These are phyloP conservation scores for Paramyrothecium sp. DNA, from an alignment of 2,329 filamentous ascomycete genomes.

Conservation along the genomic window DNA sequence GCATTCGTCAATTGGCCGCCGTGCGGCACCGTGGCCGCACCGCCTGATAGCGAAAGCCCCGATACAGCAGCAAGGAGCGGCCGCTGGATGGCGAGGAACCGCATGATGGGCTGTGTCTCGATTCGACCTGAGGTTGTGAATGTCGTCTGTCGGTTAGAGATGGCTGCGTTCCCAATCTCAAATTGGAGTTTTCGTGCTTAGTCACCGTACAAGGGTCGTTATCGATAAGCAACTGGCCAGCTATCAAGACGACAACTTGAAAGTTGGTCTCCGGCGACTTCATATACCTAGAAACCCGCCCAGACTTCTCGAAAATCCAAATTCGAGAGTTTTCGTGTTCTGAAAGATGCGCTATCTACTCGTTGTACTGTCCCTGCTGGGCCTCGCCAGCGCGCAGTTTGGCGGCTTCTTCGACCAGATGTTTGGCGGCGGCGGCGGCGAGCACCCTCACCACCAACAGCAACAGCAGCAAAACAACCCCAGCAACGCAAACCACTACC, in stretches of 20 bases:
- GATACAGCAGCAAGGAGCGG: conserved; percentile 40
- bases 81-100: conserved; percentile 45
- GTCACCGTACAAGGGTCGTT: conserved; percentile 16
- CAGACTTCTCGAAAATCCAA: neutral
- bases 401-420: conserved; percentile 94
- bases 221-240: conserved; percentile 28
- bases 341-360: conserved; percentile 31
- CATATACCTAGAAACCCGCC: neutral
- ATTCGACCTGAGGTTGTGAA: conserved; percentile 16
- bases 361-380: conserved; percentile 57
- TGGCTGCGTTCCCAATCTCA: neutral
- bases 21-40: conserved; percentile 12
- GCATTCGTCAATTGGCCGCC: conserved; percentile 34
- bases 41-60: conserved; percentile 23
- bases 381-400: conserved; percentile 74
- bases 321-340: neutral
- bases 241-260: conserved; percentile 3
- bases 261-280: neutral
- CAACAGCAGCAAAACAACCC: conserved; percentile 72
- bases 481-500: conserved; percentile 82
- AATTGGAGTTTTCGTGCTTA: conserved; percentile 24
- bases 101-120: conserved; percentile 36
- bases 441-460: conserved; percentile 47
- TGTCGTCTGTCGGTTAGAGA: neutral
- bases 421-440: conserved; percentile 66